Percentiles rank a stretch among this genome's conserved stretches.
Conservation (phyloP, 495 filamentous ascomycete genomes). For the Pyronema omphalodes region DNA sequence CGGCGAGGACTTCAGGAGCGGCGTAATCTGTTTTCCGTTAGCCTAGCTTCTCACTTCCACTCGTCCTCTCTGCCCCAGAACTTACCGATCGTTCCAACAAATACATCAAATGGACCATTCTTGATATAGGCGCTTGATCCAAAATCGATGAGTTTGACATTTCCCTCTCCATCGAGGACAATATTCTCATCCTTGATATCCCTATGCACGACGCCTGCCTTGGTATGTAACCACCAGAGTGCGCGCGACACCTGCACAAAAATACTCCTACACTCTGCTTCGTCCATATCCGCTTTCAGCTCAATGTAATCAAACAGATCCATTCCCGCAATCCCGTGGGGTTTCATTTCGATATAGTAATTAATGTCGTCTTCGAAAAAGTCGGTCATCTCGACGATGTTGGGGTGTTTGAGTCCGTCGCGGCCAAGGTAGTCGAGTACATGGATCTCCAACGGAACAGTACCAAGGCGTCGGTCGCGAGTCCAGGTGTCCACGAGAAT, state of each 20-base stretch:
- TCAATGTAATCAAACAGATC: constrained; percentile 99
- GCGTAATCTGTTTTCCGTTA: constrained; percentile 57
- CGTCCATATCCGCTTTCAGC: constrained; percentile 88
- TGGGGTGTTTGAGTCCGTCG: constrained; percentile 74
- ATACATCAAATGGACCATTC: constrained; percentile 95
- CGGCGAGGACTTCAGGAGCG: constrained; percentile 88
- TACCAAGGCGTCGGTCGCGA: constrained; percentile 81
- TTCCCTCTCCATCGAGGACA: constrained; percentile 82
- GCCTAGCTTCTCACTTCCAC: background rate
- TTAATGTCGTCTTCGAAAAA: constrained; percentile 98
- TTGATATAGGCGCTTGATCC: constrained; percentile 96
- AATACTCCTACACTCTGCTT: constrained; percentile 80
- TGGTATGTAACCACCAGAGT: constrained; percentile 78
- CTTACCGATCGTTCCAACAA: constrained; percentile 95
- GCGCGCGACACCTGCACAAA: constrained; percentile 83
- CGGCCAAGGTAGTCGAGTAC: constrained; percentile 84
- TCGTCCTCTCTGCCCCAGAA: constrained; percentile 2
- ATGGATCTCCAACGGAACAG: constrained; percentile 92
- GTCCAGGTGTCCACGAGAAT: constrained; percentile 99
- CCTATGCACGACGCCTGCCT: constrained; percentile 80
- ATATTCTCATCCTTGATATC: constrained; percentile 99
- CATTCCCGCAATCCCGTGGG: constrained; percentile 93
- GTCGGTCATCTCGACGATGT: constrained; percentile 96
- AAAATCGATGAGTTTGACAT: constrained; percentile 95
- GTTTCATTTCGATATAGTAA: constrained; percentile 98